phyloP scores from a whole-genome alignment of 1,284 basidiomycete genomes.

The Fomitopsis palustris region DNA sequence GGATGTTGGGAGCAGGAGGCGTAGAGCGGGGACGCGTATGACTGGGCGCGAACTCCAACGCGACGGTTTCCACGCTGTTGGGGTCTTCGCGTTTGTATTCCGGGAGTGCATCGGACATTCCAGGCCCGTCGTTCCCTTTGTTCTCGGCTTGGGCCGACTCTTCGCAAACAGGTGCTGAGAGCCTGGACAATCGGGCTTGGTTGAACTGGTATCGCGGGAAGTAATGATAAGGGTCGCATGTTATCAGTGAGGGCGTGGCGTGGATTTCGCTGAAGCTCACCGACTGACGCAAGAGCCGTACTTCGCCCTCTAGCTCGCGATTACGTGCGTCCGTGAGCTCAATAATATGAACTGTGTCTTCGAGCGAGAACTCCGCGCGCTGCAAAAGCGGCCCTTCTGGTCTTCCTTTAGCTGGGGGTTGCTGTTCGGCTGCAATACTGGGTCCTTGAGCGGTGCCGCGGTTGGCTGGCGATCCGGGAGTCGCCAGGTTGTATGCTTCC shows the following conservation, averaged over 20 bases:
- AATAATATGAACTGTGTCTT: slow-evolving; percentile 39
- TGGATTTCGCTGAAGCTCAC: slow-evolving; percentile 27
- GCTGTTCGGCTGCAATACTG: background rate
- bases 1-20: background rate
- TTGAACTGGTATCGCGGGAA: slow-evolving; percentile 4
- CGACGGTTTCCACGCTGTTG: background rate
- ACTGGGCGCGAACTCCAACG: background rate
- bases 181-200: background rate
- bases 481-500: slow-evolving; percentile 27
- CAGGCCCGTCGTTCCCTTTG: background rate
- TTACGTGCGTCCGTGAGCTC: slow-evolving; percentile 39
- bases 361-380: slow-evolving; percentile 18
- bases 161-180: background rate
- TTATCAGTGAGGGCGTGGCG: background rate
- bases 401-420: background rate
- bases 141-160: background rate
- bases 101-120: background rate
- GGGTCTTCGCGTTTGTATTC: background rate
- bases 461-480: background rate
- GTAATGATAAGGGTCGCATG: background rate
- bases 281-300: slow-evolving; percentile 35
- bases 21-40: background rate
- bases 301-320: slow-evolving; percentile 42
- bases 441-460: background rate
- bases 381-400: background rate